phyloP scores from a whole-genome alignment of 495 filamentous ascomycete genomes.

The Xylaria castorea region DNA sequence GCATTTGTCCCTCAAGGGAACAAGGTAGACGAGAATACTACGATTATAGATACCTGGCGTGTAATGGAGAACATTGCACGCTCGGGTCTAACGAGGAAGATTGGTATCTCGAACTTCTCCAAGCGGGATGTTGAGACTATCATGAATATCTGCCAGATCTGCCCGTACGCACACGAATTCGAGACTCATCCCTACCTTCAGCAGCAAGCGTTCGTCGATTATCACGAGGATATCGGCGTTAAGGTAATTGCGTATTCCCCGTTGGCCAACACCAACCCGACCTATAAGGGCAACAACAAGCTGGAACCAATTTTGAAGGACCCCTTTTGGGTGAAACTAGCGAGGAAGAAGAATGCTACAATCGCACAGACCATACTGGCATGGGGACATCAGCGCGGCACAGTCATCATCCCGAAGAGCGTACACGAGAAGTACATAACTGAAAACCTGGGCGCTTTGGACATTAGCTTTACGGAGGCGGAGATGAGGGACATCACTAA shows the following conservation, averaged over 20 bases:
- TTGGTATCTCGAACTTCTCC: constrained; percentile 76
- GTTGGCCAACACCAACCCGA: constrained; percentile 73
- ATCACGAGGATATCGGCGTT: constrained; percentile 61
- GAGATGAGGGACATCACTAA: constrained; percentile 61
- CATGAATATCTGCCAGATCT: constrained; percentile 59
- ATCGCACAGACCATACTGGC: constrained; percentile 68
- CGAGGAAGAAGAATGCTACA: constrained; percentile 66
- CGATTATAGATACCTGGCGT: constrained; percentile 61
- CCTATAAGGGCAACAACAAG: constrained; percentile 55
- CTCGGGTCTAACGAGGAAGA: constrained; percentile 60
- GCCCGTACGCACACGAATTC: constrained; percentile 71
- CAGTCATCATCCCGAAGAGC: constrained; percentile 70
- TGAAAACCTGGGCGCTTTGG: constrained; percentile 34
- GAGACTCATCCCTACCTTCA: constrained; percentile 63
- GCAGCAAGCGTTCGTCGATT: constrained; percentile 64
- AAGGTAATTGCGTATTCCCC: constrained; percentile 71
- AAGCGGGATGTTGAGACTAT: constrained; percentile 64
- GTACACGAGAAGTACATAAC: constrained; percentile 47
- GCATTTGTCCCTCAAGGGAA: constrained; percentile 51
- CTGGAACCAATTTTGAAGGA: constrained; percentile 53
- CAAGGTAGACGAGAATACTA: constrained; percentile 51
- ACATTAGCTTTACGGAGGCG: constrained; percentile 35
- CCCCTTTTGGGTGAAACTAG: constrained; percentile 64
- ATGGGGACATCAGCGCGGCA: constrained; percentile 69
- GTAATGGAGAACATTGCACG: constrained; percentile 66